Evolutionary conservation across 805 yeast species (phyloP).

Genomic region (Pichia exigua): DNA sequence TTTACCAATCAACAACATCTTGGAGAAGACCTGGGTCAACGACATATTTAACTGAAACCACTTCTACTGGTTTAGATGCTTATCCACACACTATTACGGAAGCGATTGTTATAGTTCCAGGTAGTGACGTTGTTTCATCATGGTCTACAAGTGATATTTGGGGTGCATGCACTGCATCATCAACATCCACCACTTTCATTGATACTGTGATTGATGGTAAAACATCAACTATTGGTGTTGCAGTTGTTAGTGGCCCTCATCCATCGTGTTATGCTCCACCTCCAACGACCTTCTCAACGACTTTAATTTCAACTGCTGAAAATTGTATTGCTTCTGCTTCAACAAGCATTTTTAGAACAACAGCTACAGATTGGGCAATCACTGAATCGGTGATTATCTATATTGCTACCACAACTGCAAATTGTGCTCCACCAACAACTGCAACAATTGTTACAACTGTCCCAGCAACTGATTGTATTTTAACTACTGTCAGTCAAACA

Average conservation of each 20-base stretch:
- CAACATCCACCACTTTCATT: background rate
- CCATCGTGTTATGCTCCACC: constrained; percentile 3
- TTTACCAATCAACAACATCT: background rate
- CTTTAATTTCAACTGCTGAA: background rate
- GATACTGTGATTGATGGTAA: background rate
- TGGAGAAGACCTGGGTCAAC: background rate
- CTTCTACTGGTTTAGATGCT: background rate
- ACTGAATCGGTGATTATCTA: background rate
- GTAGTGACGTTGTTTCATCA: background rate
- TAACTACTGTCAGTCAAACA: background rate
- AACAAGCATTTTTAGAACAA: background rate
- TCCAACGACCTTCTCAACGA: background rate
- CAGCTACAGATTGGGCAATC: background rate
- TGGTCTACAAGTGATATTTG: constrained; percentile 1
- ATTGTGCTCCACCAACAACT: background rate
- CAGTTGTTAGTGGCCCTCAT: background rate
- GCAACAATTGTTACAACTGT: background rate
- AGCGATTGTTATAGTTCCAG: constrained; percentile 1
- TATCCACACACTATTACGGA: constrained; percentile 1
- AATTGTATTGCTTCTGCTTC: background rate
- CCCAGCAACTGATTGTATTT: constrained; percentile 1
- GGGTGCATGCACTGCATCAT: background rate
- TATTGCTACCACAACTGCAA: background rate
- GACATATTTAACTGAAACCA: background rate
- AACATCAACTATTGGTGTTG: background rate